Evolutionary conservation across 139 green algal species (phyloP), one percentile per base, ranked within the genome.

Genomic region (Coelastrella sp.): DNA sequence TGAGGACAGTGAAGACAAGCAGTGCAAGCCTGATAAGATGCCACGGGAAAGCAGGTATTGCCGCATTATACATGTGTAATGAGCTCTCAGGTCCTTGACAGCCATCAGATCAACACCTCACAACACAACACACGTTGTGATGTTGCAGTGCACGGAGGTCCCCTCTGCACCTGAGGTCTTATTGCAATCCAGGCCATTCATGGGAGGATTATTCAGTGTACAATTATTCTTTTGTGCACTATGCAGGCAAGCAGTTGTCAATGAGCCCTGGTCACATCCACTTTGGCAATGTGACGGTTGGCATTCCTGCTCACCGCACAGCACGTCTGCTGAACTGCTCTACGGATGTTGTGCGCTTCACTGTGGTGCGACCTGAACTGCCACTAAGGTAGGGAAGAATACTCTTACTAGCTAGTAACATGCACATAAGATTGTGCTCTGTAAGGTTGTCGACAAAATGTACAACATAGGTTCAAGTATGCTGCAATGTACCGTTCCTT

Each of bases 231-330:
- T 57, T 21, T 35, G 27, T 19, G 19, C 30, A 1, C 0, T 71
- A 35, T 48, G n/a, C 30, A 79, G 82, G 72, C 66, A 87, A 89
- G 43, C 89, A 93, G 84, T 90, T 95, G 71, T 41, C 75, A 23
- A 84, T 95, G 13, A 85, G 48, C 6, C 92, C 92, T 0, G 76
- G 48, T 4, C 92, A 94, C 80, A 59, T 95, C 13, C 88, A 95
- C 79, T 92, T 95, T 88, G 92, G 92, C 6, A 57, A 41, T 3
- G 88, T 94, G 17, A 32, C 69, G 21, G 50, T 87, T 37, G 92
- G 90, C 30, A 13, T 41, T 6, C 90, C 92, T 15, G 68, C 64
- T 40, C 90, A 92, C 68, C 76, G 86, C 50, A 88, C 76, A 1
- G 91, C 88, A 2, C 69, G 80, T 6, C 67, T 95, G 51, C 73